These are phyloP conservation scores for Pseudozyma hubeiensis DNA, from an alignment of 1,284 basidiomycete genomes.

Conservation along the genomic window DNA sequence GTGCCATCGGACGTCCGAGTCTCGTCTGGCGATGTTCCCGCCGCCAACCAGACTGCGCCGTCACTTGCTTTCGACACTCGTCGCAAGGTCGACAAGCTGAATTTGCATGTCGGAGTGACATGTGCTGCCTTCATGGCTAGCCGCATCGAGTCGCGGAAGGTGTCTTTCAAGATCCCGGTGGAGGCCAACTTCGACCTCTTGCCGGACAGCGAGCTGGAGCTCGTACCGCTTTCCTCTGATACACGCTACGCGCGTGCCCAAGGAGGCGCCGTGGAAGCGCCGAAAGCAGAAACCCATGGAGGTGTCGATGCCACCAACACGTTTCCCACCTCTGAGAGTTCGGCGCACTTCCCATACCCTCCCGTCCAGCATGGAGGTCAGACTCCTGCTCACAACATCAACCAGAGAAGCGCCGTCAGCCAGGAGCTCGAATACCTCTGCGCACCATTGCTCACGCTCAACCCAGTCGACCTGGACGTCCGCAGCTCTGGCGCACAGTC, in stretches of 20 bases:
- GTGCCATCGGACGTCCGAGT: too few species aligned
- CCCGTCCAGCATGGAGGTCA: not conserved
- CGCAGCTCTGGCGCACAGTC: constrained; percentile 32
- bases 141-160: constrained; percentile 37
- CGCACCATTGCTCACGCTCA: constrained; percentile 32
- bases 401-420: constrained; percentile 14
- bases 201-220: constrained; percentile 33
- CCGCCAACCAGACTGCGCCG: too few species aligned
- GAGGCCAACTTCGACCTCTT: constrained; percentile 29
- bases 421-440: constrained; percentile 53
- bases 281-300: too few species aligned
- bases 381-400: not conserved
- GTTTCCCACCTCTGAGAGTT: not conserved
- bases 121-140: constrained; percentile 42
- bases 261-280: constrained; percentile 1
- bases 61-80: constrained; percentile 2
- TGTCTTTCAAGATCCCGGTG: constrained; percentile 25
- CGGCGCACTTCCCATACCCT: constrained; percentile 20
- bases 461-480: constrained; percentile 26
- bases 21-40: too few species aligned
- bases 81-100: constrained; percentile 17
- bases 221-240: constrained; percentile 12
- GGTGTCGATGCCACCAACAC: too few species aligned
- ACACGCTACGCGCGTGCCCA: constrained; percentile 11
- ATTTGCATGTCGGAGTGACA: constrained; percentile 41